phyloP scores from a whole-genome alignment of 768 basidiomycete genomes.

The Suillus paluster region DNA sequence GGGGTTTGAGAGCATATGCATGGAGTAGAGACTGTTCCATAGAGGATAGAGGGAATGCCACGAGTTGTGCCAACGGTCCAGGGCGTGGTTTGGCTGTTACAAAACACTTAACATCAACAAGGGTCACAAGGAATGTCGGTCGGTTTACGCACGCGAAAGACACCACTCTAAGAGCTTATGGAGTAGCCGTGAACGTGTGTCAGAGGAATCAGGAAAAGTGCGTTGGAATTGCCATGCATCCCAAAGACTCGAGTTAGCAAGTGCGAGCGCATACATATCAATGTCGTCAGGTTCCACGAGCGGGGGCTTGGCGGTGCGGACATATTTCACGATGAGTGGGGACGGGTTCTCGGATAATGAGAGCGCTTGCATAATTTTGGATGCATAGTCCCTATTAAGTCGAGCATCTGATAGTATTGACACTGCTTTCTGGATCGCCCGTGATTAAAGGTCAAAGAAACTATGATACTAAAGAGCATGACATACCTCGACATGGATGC shows the following conservation, averaged over 20 bases:
- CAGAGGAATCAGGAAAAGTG: conserved; percentile 63
- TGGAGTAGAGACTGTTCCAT: conserved; percentile 68
- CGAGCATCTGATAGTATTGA: conserved; percentile 75
- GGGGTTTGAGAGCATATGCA: conserved; percentile 60
- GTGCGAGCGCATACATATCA: conserved; percentile 68
- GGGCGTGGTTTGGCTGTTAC: conserved; percentile 61
- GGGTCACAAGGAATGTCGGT: background rate
- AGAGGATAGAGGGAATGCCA: conserved; percentile 65
- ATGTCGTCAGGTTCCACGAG: conserved; percentile 73
- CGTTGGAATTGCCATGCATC: conserved; percentile 81
- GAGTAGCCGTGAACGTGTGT: conserved; percentile 57
- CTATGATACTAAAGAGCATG: background rate
- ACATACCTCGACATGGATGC: conserved; percentile 66
- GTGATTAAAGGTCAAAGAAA: background rate
- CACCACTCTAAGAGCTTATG: conserved; percentile 69
- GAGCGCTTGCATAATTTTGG: conserved; percentile 74
- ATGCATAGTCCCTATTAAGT: conserved; percentile 74
- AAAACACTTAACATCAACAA: conserved; percentile 11
- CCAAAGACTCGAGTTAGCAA: conserved; percentile 64
- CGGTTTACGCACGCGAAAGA: conserved; percentile 60
- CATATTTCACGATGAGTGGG: conserved; percentile 69
- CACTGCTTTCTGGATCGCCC: conserved; percentile 60
- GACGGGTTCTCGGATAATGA: conserved; percentile 46
- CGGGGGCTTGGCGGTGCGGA: conserved; percentile 75
- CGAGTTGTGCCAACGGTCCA: conserved; percentile 59